Conservation (phyloP, 305 asterid genomes). For the Fraxinus velutina region DNA sequence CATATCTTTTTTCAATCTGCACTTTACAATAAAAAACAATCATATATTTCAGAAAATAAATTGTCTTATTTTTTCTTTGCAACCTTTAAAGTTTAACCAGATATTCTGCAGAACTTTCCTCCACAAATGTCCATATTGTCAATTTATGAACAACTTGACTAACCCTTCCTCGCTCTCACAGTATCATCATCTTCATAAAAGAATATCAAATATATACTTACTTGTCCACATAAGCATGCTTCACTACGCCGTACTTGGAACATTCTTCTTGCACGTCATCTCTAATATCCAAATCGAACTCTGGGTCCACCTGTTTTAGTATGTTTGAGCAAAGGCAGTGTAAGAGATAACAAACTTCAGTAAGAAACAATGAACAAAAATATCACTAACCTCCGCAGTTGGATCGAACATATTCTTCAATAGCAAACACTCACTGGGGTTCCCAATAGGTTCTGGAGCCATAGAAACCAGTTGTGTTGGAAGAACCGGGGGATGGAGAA, state of each 20-base stretch:
- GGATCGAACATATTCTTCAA: conserved; percentile 98
- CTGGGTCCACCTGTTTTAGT: conserved; percentile 63
- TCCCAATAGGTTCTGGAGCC: conserved; percentile 84
- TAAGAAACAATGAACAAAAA: not conserved
- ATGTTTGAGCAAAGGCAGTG: not conserved
- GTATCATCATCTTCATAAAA: not conserved
- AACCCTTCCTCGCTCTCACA: not conserved
- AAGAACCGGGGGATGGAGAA: conserved; percentile 44
- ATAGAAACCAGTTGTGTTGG: conserved; percentile 54
- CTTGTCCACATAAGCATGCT: conserved; percentile 89
- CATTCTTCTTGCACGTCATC: conserved; percentile 93
- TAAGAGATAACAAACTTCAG: not conserved
- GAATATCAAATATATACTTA: conserved; percentile 28
- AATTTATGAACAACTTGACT: not conserved
- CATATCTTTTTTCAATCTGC: not conserved
- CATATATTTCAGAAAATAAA: not conserved
- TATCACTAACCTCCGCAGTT: conserved; percentile 62
- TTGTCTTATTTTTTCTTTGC: not conserved
- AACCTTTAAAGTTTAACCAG: not conserved
- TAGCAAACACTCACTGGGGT: conserved; percentile 84
- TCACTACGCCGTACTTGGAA: conserved; percentile 82
- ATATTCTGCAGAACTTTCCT: not conserved
- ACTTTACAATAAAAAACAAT: not conserved
- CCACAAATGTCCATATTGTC: not conserved
- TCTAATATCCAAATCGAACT: conserved; percentile 81